phyloP scores from a whole-genome alignment of 352 stramenopile species.

The Plasmopara muralis region DNA sequence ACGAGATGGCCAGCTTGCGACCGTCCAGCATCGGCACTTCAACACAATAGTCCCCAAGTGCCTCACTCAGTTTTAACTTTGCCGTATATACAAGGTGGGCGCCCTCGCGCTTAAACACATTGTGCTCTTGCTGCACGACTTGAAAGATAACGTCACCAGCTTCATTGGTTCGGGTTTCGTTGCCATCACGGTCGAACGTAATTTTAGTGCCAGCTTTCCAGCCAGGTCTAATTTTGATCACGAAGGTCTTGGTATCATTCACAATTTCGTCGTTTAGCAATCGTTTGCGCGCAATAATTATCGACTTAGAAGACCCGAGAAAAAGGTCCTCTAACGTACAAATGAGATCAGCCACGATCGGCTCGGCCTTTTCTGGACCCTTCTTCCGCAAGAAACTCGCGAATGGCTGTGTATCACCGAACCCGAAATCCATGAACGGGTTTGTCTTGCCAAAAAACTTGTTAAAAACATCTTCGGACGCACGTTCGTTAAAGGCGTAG shows the following conservation, averaged over 20 bases:
- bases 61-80: conserved; percentile 93
- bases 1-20: conserved; percentile 89
- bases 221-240: conserved; percentile 88
- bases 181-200: conserved; percentile 90
- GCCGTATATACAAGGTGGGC: conserved; percentile 90
- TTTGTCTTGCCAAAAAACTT: conserved; percentile 91
- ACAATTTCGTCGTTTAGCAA: conserved; percentile 69
- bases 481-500: conserved; percentile 88
- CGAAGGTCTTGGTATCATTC: conserved; percentile 77
- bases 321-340: conserved; percentile 92
- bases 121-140: conserved; percentile 80
- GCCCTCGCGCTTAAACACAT: conserved; percentile 86
- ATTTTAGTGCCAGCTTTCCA: conserved; percentile 95
- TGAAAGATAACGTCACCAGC: conserved; percentile 93
- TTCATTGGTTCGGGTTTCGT: conserved; percentile 89
- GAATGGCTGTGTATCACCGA: conserved; percentile 81
- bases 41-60: conserved; percentile 91
- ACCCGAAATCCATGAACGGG: conserved; percentile 88
- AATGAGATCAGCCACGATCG: conserved; percentile 65
- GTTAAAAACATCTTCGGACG: conserved; percentile 88
- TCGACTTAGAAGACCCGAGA: conserved; percentile 79
- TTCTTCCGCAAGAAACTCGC: conserved; percentile 74
- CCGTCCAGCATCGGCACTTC: conserved; percentile 94
- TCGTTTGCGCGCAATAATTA: conserved; percentile 78
- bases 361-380: conserved; percentile 48